Conservation (phyloP, 2,329 filamentous ascomycete species). For the Colletotrichum musicola region DNA sequence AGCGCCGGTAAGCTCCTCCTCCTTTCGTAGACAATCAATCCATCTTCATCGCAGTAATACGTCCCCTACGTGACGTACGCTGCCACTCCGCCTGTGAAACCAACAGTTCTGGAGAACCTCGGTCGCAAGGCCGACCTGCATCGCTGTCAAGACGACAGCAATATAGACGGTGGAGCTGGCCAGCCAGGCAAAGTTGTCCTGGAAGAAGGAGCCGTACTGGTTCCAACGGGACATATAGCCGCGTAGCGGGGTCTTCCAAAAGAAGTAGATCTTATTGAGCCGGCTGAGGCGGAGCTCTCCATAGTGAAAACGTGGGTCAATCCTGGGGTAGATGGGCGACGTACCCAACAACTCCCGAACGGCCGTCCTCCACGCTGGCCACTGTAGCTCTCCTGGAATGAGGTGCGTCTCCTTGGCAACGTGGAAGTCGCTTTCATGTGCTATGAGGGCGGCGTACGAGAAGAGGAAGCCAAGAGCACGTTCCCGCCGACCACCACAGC, state of each 20-base stretch:
- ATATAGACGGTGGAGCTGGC: too few species aligned
- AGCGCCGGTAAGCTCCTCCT: too few species aligned
- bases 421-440: constrained; percentile 53
- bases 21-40: too few species aligned
- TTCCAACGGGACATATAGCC: neutral
- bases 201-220: neutral
- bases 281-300: neutral
- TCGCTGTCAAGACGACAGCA: too few species aligned
- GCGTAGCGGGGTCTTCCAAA: neutral
- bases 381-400: constrained; percentile 51
- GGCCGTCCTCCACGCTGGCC: constrained; percentile 50
- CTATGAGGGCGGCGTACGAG: constrained; percentile 52
- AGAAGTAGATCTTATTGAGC: neutral
- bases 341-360: neutral
- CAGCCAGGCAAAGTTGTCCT: neutral
- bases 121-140: too few species aligned
- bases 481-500: too few species aligned
- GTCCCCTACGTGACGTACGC: too few species aligned
- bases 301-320: neutral
- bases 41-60: too few species aligned
- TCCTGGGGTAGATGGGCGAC: neutral
- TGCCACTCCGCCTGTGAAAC: too few species aligned
- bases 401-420: constrained; percentile 52
- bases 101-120: too few species aligned
- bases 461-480: constrained; percentile 52